Percentiles rank a stretch among this genome's conserved stretches.
Evolutionary conservation across 2,329 filamentous ascomycete species (phyloP).

Genomic region (Exophiala calicioides): DNA sequence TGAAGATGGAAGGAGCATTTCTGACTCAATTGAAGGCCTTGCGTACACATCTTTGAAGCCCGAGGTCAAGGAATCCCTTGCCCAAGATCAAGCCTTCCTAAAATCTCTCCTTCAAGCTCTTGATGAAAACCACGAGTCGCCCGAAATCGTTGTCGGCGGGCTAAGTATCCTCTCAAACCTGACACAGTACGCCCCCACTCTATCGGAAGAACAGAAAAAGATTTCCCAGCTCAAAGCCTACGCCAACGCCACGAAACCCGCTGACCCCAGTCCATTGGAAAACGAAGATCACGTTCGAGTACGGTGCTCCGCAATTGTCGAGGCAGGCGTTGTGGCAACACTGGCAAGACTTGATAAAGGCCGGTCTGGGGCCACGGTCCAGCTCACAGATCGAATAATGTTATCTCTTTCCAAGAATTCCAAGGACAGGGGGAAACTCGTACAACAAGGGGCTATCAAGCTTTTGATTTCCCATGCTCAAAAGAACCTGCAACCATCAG

Average conservation of each 20-base stretch:
- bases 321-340: conserved; percentile 73
- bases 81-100: conserved; percentile 67
- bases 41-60: conserved; percentile 89
- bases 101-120: conserved; percentile 61
- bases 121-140: conserved; percentile 57
- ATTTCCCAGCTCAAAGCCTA: conserved; percentile 92
- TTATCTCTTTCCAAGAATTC: conserved; percentile 74
- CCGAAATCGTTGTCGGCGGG: conserved; percentile 77
- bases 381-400: conserved; percentile 74
- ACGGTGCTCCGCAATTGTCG: conserved; percentile 76
- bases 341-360: conserved; percentile 73
- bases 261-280: conserved; percentile 66
- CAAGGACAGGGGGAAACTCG: conserved; percentile 73
- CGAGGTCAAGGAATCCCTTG: conserved; percentile 78
- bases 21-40: conserved; percentile 82
- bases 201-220: conserved; percentile 88
- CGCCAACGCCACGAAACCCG: conserved; percentile 75
- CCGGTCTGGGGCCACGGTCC: conserved; percentile 68
- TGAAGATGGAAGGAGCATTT: conserved; percentile 56
- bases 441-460: conserved; percentile 91
- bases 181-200: conserved; percentile 72
- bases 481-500: conserved; percentile 19
- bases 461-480: conserved; percentile 71
- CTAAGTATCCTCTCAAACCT: conserved; percentile 85
- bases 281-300: conserved; percentile 72